Conservation (phyloP, 805 yeast genomes). For the Tetrapisispora namnaoensis region DNA sequence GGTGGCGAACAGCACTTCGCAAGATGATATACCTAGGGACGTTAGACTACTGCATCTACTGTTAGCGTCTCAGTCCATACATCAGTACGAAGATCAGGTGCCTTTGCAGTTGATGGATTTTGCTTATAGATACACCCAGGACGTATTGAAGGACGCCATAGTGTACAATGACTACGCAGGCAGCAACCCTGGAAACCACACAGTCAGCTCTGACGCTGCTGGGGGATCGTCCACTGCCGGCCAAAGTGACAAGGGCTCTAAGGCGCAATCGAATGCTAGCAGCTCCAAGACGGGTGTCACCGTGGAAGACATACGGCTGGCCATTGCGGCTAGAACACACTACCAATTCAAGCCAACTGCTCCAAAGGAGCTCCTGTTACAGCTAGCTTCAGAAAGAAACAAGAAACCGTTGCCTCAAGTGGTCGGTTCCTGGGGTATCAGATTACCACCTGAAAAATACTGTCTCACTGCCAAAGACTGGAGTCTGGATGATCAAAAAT, state of each 20-base stretch:
- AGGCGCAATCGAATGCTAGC: background rate
- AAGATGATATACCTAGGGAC: constrained; percentile 60
- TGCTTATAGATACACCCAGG: constrained; percentile 80
- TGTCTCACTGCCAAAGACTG: constrained; percentile 60
- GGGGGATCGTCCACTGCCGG: constrained; percentile 31
- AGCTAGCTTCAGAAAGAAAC: constrained; percentile 86
- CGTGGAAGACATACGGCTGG: constrained; percentile 84
- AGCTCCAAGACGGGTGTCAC: constrained; percentile 38
- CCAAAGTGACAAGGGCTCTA: background rate
- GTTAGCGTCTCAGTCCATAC: constrained; percentile 87
- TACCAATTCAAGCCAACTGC: constrained; percentile 89
- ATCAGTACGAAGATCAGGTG: constrained; percentile 88
- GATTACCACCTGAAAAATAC: constrained; percentile 96
- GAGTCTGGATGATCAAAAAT: constrained; percentile 7
- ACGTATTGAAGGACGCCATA: constrained; percentile 81
- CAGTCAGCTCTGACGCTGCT: background rate
- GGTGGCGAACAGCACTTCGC: constrained; percentile 3
- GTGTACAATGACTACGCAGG: constrained; percentile 77
- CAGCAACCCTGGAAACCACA: constrained; percentile 16
- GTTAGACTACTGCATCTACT: constrained; percentile 83
- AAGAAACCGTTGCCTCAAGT: constrained; percentile 85
- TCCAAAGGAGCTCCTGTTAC: constrained; percentile 84
- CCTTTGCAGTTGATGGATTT: constrained; percentile 95
- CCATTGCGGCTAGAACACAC: constrained; percentile 89
- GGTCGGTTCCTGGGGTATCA: constrained; percentile 81